Evolutionary conservation across 306 rosid genomes (phyloP).

Genomic region (Prunus dulcis): DNA sequence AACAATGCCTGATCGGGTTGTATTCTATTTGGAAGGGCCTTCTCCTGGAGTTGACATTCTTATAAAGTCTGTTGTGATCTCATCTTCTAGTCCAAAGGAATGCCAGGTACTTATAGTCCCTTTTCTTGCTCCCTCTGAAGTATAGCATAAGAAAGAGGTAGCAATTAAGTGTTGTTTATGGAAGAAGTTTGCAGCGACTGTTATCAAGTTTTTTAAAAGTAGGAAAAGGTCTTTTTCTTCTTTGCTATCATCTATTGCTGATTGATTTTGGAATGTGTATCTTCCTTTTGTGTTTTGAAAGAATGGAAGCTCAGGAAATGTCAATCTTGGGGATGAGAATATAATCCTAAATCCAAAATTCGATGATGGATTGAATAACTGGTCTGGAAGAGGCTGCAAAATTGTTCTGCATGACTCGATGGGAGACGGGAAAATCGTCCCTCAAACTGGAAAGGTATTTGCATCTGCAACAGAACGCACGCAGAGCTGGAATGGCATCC

Average conservation of each 20-base stretch:
- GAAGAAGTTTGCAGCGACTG: neutral
- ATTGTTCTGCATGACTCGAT: constrained; percentile 64
- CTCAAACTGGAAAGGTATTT: constrained; percentile 66
- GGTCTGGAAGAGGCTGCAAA: constrained; percentile 97
- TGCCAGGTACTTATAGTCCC: constrained; percentile 31
- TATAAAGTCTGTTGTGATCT: constrained; percentile 55
- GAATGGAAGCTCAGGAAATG: constrained; percentile 32
- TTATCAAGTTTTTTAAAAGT: neutral
- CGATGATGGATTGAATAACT: constrained; percentile 76
- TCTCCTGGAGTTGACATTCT: constrained; percentile 75
- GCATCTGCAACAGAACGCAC: constrained; percentile 79
- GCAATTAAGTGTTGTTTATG: neutral
- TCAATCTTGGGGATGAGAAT: constrained; percentile 44
- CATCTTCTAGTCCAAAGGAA: constrained; percentile 43
- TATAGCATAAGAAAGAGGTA: neutral
- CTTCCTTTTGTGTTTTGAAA: constrained; percentile 18
- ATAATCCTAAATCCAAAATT: constrained; percentile 64
- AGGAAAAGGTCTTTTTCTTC: neutral
- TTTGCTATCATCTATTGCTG: neutral
- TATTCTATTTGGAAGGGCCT: constrained; percentile 93
- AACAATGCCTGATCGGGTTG: constrained; percentile 48
- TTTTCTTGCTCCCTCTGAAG: neutral
- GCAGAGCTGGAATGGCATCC: constrained; percentile 89
- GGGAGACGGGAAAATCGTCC: constrained; percentile 74
- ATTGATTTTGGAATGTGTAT: constrained; percentile 17